A percentile compares a stretch with the other conserved stretches of the same genome.
Conservation (phyloP, 2,329 filamentous ascomycete species). For the Cyphellophora attinorum region DNA sequence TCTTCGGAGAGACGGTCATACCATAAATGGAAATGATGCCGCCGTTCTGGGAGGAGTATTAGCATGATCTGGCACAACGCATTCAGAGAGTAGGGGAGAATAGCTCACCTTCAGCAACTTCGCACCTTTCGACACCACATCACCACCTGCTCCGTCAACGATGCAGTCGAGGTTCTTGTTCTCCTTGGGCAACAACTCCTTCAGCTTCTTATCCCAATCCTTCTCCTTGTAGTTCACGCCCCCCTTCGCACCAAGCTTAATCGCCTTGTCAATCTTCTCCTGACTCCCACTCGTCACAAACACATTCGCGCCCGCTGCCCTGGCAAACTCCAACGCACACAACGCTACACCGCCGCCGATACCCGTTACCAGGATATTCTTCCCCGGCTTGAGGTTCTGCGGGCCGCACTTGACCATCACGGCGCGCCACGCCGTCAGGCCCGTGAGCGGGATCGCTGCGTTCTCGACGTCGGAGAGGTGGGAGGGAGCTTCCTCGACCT, state of each 20-base stretch:
- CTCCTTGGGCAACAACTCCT: constrained; percentile 46
- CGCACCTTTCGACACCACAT: constrained; percentile 61
- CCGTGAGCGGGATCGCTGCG: constrained; percentile 75
- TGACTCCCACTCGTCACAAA: constrained; percentile 68
- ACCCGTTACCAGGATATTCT: constrained; percentile 77
- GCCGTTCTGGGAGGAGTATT: constrained; percentile 43
- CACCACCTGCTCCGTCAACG: constrained; percentile 82
- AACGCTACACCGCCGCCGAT: constrained; percentile 90
- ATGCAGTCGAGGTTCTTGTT: constrained; percentile 69
- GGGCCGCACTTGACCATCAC: constrained; percentile 61
- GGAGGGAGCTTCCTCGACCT: constrained; percentile 65
- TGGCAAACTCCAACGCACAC: constrained; percentile 69
- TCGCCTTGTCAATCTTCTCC: constrained; percentile 65
- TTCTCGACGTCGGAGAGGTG: constrained; percentile 67
- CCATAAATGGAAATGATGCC: constrained; percentile 82
- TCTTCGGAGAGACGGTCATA: constrained; percentile 79
- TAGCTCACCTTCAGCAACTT: constrained; percentile 56
- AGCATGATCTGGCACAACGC: background rate
- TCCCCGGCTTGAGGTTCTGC: constrained; percentile 40
- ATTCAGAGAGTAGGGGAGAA: background rate
- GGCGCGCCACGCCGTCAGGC: constrained; percentile 80
- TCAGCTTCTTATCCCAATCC: constrained; percentile 72
- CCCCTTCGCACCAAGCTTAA: constrained; percentile 62
- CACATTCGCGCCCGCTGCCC: constrained; percentile 64
- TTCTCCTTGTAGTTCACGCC: constrained; percentile 74